phyloP scores from a whole-genome alignment of 805 yeast genomes.

The Pichia manshurica region DNA sequence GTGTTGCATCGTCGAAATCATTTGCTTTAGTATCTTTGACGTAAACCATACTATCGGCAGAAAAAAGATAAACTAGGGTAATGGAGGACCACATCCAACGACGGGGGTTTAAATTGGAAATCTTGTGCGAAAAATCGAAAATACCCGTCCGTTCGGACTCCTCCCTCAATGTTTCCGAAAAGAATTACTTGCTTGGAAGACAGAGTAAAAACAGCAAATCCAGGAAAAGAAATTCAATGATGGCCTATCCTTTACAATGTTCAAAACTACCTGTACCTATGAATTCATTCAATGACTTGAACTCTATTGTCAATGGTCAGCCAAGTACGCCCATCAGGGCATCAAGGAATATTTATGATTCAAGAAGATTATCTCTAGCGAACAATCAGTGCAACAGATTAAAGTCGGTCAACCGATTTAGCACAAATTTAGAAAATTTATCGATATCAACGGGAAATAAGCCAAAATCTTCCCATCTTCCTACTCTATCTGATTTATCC shows the following conservation, averaged over 20 bases:
- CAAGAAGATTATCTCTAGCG: background rate
- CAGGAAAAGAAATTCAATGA: background rate
- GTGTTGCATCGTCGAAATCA: too few relatives aligned
- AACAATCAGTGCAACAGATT: background rate
- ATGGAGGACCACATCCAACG: too few relatives aligned
- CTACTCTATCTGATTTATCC: background rate
- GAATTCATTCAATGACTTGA: background rate
- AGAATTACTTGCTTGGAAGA: too few relatives aligned
- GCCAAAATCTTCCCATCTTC: background rate
- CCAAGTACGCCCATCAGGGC: background rate
- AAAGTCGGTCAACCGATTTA: background rate
- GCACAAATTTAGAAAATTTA: background rate
- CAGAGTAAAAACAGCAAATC: background rate
- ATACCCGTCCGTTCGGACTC: background rate
- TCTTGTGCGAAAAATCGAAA: background rate
- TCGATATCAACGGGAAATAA: background rate
- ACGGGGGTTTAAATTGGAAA: too few relatives aligned
- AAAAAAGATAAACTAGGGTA: too few relatives aligned
- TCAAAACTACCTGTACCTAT: conserved; percentile 6
- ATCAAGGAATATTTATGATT: background rate
- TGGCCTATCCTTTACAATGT: background rate
- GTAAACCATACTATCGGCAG: too few relatives aligned
- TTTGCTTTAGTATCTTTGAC: too few relatives aligned
- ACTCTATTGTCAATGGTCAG: background rate
- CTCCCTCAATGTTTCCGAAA: too few relatives aligned